These are phyloP conservation scores for Paracorniculantispora psalliotae DNA, from an alignment of 2,329 filamentous ascomycete species.

Conservation along the genomic window DNA sequence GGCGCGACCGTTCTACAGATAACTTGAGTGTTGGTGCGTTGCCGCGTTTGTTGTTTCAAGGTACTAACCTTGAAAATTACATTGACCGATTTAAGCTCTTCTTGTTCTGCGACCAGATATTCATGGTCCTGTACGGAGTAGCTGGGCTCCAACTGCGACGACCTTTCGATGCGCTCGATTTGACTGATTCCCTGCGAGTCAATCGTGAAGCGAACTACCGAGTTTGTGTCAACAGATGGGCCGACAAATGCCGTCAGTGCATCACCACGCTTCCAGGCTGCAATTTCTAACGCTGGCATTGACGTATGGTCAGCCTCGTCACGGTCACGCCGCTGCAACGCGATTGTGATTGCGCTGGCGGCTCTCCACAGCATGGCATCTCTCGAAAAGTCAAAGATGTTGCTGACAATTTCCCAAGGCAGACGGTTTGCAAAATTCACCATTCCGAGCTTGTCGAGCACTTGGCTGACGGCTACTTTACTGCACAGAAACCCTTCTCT, in stretches of 20 bases:
- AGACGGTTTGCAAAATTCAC: background rate
- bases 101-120: background rate
- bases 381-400: background rate
- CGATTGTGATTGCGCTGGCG: background rate
- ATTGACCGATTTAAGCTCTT: background rate
- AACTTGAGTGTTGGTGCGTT: background rate
- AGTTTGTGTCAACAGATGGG: background rate
- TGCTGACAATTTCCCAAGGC: background rate
- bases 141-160: background rate
- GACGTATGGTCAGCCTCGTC: background rate
- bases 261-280: background rate
- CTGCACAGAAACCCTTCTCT: background rate
- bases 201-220: background rate
- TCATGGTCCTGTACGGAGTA: background rate
- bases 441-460: background rate
- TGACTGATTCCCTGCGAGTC: conserved; percentile 1
- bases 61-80: background rate
- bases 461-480: background rate
- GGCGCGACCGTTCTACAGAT: background rate
- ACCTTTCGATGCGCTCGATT: background rate
- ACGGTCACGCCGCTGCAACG: background rate
- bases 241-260: background rate
- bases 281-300: background rate
- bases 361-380: background rate
- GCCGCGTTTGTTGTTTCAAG: background rate